Percentiles rank a stretch among this genome's conserved stretches.
Conservation (phyloP, 352 stramenopile genomes). For the Globisporangium paddicum region DNA sequence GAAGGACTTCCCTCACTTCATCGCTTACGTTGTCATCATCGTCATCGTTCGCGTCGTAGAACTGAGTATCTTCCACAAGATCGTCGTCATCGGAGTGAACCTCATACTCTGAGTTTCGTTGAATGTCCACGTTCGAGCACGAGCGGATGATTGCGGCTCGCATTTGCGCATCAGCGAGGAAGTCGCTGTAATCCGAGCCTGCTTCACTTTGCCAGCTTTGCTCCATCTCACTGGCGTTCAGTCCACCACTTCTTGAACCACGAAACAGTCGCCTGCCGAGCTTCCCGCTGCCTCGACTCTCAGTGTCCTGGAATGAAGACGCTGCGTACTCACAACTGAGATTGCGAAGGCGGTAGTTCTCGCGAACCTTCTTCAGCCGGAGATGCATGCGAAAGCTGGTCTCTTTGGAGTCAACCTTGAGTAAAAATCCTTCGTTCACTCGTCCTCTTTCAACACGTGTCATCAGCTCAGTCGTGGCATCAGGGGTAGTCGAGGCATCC, state of each 20-base stretch:
- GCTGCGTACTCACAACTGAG: slow-evolving; percentile 56
- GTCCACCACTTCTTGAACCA: slow-evolving; percentile 18
- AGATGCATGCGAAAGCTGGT: slow-evolving; percentile 77
- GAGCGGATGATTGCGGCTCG: slow-evolving; percentile 68
- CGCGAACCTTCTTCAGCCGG: slow-evolving; percentile 52
- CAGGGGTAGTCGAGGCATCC: neutral
- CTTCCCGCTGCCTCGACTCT: slow-evolving; percentile 32
- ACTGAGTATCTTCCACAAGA: slow-evolving; percentile 30
- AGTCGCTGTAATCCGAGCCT: slow-evolving; percentile 75
- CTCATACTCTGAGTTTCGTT: slow-evolving; percentile 22
- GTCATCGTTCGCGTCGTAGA: slow-evolving; percentile 27
- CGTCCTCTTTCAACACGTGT: neutral
- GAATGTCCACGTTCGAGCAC: slow-evolving; percentile 47
- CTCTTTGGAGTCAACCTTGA: slow-evolving; percentile 67
- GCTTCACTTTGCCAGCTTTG: slow-evolving; percentile 67
- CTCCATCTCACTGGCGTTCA: slow-evolving; percentile 29
- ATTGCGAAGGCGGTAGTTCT: slow-evolving; percentile 64
- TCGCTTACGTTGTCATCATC: slow-evolving; percentile 16
- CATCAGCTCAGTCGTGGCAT: neutral
- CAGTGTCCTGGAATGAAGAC: slow-evolving; percentile 39
- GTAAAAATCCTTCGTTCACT: slow-evolving; percentile 25
- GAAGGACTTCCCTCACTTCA: slow-evolving; percentile 5
- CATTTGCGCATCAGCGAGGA: slow-evolving; percentile 74
- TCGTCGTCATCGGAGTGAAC: slow-evolving; percentile 53
- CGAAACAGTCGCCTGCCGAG: slow-evolving; percentile 23